phyloP scores from a whole-genome alignment of 1,139 yeast species.

The Yarrowia galli region DNA sequence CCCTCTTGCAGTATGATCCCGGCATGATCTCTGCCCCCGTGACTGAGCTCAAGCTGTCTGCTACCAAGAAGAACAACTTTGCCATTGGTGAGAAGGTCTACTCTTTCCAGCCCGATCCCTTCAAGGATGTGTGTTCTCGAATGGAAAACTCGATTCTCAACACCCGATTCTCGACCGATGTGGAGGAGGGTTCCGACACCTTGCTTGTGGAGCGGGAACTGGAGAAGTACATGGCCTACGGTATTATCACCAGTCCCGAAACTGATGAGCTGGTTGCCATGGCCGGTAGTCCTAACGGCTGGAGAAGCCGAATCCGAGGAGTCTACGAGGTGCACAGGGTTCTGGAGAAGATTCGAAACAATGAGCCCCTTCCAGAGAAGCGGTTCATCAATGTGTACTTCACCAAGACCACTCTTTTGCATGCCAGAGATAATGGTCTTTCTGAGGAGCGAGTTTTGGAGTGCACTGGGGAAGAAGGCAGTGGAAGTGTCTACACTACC shows the following conservation, averaged over 20 bases:
- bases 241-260: slow-evolving; percentile 66
- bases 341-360: slow-evolving; percentile 61
- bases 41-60: slow-evolving; percentile 68
- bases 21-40: slow-evolving; percentile 67
- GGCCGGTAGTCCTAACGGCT: slow-evolving; percentile 1
- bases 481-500: slow-evolving; percentile 70
- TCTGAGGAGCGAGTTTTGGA: slow-evolving; percentile 74
- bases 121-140: slow-evolving; percentile 75
- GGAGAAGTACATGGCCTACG: slow-evolving; percentile 69
- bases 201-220: slow-evolving; percentile 80
- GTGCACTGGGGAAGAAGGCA: slow-evolving; percentile 71
- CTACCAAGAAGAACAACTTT: slow-evolving; percentile 71
- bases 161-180: slow-evolving; percentile 72
- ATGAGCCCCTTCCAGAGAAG: slow-evolving; percentile 58
- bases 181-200: slow-evolving; percentile 84
- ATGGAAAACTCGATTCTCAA: slow-evolving; percentile 79
- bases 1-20: slow-evolving; percentile 85
- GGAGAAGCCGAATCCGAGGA: slow-evolving; percentile 69
- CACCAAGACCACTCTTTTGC: slow-evolving; percentile 68
- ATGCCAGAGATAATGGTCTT: slow-evolving; percentile 85
- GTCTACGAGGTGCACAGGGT: slow-evolving; percentile 66
- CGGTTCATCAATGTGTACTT: slow-evolving; percentile 83
- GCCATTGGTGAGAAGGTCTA: slow-evolving; percentile 80
- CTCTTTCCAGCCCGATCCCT: slow-evolving; percentile 71
- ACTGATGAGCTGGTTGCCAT: slow-evolving; percentile 20